A percentile compares a stretch with the other conserved stretches of the same genome.
Conservation (phyloP, 192 early-diverging fungal genomes). For the Mortierella claussenii region DNA sequence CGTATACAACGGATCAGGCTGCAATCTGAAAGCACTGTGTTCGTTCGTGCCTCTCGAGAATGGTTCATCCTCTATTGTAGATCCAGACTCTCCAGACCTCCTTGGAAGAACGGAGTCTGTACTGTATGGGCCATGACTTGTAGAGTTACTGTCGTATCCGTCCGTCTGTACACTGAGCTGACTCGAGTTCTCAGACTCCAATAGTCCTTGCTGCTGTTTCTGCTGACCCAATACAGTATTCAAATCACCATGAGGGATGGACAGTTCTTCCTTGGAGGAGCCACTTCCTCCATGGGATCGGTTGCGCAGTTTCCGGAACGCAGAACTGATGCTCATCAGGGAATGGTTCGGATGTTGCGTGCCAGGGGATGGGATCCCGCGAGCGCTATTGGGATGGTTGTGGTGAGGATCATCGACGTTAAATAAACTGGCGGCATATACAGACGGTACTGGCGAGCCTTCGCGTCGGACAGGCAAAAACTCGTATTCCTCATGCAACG, state of each 20-base stretch:
- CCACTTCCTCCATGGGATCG: constrained; percentile 14
- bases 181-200: constrained; percentile 8
- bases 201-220: background rate
- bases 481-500: constrained; percentile 16
- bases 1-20: too few species aligned
- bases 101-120: too few species aligned
- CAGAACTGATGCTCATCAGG: constrained; percentile 10
- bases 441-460: constrained; percentile 13
- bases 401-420: background rate
- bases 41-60: too few species aligned
- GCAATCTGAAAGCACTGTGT: too few species aligned
- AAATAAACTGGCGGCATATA: constrained; percentile 33
- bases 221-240: background rate
- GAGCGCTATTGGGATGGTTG: background rate
- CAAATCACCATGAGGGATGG: constrained; percentile 9
- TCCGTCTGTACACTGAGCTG: background rate
- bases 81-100: too few species aligned
- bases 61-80: too few species aligned
- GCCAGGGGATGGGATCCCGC: background rate
- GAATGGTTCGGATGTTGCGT: background rate
- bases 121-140: background rate
- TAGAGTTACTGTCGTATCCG: background rate
- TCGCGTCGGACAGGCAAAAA: background rate
- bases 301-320: constrained; percentile 20
- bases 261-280: constrained; percentile 13